Percentiles rank a stretch among this genome's conserved stretches.
Evolutionary conservation across 2,329 filamentous ascomycete genomes (phyloP).

Genomic region (Neospermospora avenae): DNA sequence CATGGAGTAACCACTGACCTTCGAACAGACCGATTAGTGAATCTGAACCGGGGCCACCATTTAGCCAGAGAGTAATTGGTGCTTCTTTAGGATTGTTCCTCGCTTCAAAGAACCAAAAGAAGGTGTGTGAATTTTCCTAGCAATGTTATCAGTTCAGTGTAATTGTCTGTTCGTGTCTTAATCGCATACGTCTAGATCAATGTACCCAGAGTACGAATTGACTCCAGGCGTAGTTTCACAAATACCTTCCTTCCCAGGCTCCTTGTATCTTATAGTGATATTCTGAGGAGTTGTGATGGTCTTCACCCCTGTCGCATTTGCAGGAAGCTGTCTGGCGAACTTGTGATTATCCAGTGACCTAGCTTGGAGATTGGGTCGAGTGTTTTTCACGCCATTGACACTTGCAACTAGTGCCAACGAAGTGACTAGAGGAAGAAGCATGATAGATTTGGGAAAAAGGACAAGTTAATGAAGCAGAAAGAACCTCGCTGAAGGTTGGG

Average conservation of each 20-base stretch:
- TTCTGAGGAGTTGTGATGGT: slow-evolving; percentile 40
- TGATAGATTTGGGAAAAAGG: background rate
- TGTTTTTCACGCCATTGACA: slow-evolving; percentile 15
- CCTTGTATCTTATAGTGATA: slow-evolving; percentile 43
- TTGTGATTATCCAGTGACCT: slow-evolving; percentile 18
- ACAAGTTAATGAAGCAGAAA: background rate
- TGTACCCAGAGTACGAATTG: slow-evolving; percentile 31
- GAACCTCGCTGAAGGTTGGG: background rate
- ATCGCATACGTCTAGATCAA: slow-evolving; percentile 29
- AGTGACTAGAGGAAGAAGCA: slow-evolving; percentile 12
- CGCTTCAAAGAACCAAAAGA: slow-evolving; percentile 51
- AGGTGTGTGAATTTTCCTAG: slow-evolving; percentile 45
- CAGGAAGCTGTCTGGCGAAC: slow-evolving; percentile 39
- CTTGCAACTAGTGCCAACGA: slow-evolving; percentile 14
- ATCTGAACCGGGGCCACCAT: slow-evolving; percentile 50
- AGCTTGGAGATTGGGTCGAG: slow-evolving; percentile 24
- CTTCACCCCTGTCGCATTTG: slow-evolving; percentile 37
- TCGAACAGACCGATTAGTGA: slow-evolving; percentile 53
- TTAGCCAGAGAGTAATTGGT: slow-evolving; percentile 50
- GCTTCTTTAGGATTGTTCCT: slow-evolving; percentile 44
- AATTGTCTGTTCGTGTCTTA: background rate
- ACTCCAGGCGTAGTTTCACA: slow-evolving; percentile 32
- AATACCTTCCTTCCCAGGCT: slow-evolving; percentile 39
- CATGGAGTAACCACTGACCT: slow-evolving; percentile 13
- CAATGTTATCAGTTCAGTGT: no score